Conservation (phyloP, 768 basidiomycete species). For the Tremella fuciformis region DNA sequence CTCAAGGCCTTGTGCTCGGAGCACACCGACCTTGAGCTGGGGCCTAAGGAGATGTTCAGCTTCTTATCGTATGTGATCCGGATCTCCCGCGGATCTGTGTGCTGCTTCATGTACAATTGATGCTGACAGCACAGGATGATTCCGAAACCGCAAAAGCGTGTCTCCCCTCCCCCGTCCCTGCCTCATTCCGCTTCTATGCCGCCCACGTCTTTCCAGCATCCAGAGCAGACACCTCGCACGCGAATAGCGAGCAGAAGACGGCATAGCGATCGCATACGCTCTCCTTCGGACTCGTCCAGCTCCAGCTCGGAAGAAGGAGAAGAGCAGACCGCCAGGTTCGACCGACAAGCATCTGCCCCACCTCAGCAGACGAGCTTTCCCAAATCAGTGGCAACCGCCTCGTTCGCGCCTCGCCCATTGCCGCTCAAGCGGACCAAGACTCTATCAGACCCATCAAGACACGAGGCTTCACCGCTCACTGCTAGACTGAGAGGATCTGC, state of each 20-base stretch:
- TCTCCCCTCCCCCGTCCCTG: slow-evolving; percentile 24
- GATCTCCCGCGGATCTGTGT: not conserved
- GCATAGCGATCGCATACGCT: slow-evolving; percentile 32
- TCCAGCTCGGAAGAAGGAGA: slow-evolving; percentile 27
- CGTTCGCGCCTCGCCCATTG: slow-evolving; percentile 17
- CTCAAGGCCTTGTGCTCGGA: slow-evolving; percentile 21
- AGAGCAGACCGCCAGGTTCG: slow-evolving; percentile 6
- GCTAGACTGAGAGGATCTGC: slow-evolving; percentile 20
- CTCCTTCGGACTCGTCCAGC: slow-evolving; percentile 33
- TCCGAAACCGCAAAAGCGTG: slow-evolving; percentile 17
- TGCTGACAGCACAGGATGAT: slow-evolving; percentile 20
- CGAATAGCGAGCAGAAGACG: slow-evolving; percentile 20
- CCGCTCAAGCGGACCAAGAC: slow-evolving; percentile 24
- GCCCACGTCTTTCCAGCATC: slow-evolving; percentile 26
- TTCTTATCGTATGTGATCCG: slow-evolving; percentile 33
- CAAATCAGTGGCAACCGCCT: slow-evolving; percentile 8
- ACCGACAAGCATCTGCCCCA: slow-evolving; percentile 22
- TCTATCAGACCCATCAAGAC: slow-evolving; percentile 21
- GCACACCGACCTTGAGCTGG: slow-evolving; percentile 30
- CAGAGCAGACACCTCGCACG: slow-evolving; percentile 4
- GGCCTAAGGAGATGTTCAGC: slow-evolving; percentile 31
- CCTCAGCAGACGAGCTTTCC: slow-evolving; percentile 25
- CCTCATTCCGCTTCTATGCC: slow-evolving; percentile 35
- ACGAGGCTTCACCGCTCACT: slow-evolving; percentile 28
- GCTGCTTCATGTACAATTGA: not conserved